Evolutionary conservation across 192 early-diverging fungal species (phyloP), one percentile per base, ranked within the genome.

Genomic region (Coemansia sp.): DNA sequence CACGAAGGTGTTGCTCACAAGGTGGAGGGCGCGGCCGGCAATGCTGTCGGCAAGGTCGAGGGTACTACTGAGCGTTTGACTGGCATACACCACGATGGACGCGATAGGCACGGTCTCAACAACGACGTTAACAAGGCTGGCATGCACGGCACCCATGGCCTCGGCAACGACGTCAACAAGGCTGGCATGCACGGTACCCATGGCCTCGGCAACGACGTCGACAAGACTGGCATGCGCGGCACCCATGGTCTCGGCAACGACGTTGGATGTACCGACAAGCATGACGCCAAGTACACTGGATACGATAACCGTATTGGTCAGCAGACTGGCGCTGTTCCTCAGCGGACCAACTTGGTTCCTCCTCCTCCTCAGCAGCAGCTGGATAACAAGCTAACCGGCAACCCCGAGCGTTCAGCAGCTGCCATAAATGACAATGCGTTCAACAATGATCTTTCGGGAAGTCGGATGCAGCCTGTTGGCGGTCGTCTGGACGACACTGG

Each of bases 31-130:
- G 12, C 4, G 6, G 38, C 39, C 27, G 38, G 61, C 10, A 41
- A 38, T 40, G 20, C 41, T 11, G 61, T 62, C 24, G 60, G 60
- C 60, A 40, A 62, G 31, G 57, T 60, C 34, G 34, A 60, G 34
- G 57, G 57, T 5, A 36, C 33, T 60, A 5, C 57, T n/a, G 57
- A 36, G 57, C 57, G 57, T n/a, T 33, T 60, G 57, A 62, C 60
- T 40, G 36, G 36, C 60, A 20, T 18, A 3, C 34, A 39, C 60
- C 39, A 62, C 38, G 36, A 36, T 60, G 53, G 27, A n/a, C n/a
- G 9, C 9, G 18, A 20, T 53, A 53, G 4, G 15, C 36, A 38
- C 7, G 36, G 36, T 38, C 29, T 31, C 1, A 13, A 15, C 55
- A 61, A 61, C 27, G 58, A 61, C n/a, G n/a, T n/a, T n/a, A n/a